These are phyloP conservation scores for Rhizoclosmatium sp. DNA, from an alignment of 192 early-diverging fungal genomes.

Conservation along the genomic window DNA sequence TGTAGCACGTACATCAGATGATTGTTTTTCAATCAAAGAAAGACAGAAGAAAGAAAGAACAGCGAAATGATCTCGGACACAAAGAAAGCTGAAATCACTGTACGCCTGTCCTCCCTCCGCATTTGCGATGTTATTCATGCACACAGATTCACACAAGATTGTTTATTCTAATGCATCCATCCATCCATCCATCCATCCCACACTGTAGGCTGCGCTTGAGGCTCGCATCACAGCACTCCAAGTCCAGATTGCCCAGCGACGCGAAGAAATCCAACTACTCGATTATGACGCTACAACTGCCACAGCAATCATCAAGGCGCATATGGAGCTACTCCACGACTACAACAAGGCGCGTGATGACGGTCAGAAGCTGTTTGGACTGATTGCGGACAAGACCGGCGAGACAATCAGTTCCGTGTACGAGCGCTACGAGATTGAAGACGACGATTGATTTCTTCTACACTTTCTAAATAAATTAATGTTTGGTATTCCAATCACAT, in stretches of 20 bases:
- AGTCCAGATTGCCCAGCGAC: background rate
- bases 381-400: constrained; percentile 25
- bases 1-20: constrained; percentile 70
- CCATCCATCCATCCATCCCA: background rate
- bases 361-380: constrained; percentile 27
- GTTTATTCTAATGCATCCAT: too few species aligned
- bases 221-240: background rate
- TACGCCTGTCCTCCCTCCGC: background rate
- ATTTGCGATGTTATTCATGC: background rate
- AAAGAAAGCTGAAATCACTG: background rate
- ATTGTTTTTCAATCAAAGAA: background rate
- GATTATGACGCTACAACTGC: background rate
- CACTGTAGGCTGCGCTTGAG: background rate
- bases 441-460: constrained; percentile 6
- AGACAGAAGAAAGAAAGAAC: background rate
- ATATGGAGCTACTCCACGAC: background rate
- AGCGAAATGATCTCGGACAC: background rate
- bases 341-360: constrained; percentile 19
- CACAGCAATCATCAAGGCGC: background rate
- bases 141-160: too few species aligned
- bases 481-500: background rate
- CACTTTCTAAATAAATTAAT: background rate
- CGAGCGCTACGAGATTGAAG: background rate
- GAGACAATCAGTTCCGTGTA: constrained; percentile 19
- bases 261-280: constrained; percentile 1